These are phyloP conservation scores for Lactarius pseudohatsudake DNA, from an alignment of 768 basidiomycete species.

Conservation along the genomic window DNA sequence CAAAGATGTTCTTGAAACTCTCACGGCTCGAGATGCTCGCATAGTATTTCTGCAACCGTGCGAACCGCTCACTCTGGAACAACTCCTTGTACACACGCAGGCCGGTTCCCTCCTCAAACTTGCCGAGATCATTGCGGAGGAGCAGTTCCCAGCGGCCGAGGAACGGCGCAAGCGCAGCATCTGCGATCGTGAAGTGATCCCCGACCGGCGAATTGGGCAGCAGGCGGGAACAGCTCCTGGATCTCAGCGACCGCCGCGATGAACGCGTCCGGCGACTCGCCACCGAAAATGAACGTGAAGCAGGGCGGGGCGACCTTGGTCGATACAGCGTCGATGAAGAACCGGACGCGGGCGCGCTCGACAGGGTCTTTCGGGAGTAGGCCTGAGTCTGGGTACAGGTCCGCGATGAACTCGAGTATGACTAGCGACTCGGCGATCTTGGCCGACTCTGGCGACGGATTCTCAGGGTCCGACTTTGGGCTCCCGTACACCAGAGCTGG, in stretches of 20 bases:
- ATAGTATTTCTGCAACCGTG: conserved; percentile 48
- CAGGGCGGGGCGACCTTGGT: conserved; percentile 44
- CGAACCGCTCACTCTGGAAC: conserved; percentile 44
- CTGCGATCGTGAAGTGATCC: conserved; percentile 54
- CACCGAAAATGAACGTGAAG: conserved; percentile 36
- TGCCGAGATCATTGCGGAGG: conserved; percentile 50
- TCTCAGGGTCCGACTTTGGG: conserved; percentile 47
- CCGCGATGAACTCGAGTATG: conserved; percentile 61
- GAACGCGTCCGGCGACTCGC: conserved; percentile 41
- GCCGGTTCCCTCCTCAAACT: conserved; percentile 41
- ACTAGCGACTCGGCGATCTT: conserved; percentile 62
- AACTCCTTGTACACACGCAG: conserved; percentile 42
- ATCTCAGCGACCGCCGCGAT: conserved; percentile 45
- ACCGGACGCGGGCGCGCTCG: conserved; percentile 51
- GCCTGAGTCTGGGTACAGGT: conserved; percentile 46
- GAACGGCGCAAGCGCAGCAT: conserved; percentile 58
- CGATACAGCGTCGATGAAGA: conserved; percentile 55
- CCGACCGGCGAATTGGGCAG: conserved; percentile 41
- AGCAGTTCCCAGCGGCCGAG: conserved; percentile 47
- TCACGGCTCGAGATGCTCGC: conserved; percentile 46
- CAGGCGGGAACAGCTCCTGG: conserved; percentile 47
- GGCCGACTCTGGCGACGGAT: conserved; percentile 53
- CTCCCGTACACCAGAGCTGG: conserved; percentile 63
- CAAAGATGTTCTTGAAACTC: conserved; percentile 53
- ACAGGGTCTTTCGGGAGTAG: conserved; percentile 56